Evolutionary conservation across 805 yeast species (phyloP).

Genomic region (Deakozyma indianensis): DNA sequence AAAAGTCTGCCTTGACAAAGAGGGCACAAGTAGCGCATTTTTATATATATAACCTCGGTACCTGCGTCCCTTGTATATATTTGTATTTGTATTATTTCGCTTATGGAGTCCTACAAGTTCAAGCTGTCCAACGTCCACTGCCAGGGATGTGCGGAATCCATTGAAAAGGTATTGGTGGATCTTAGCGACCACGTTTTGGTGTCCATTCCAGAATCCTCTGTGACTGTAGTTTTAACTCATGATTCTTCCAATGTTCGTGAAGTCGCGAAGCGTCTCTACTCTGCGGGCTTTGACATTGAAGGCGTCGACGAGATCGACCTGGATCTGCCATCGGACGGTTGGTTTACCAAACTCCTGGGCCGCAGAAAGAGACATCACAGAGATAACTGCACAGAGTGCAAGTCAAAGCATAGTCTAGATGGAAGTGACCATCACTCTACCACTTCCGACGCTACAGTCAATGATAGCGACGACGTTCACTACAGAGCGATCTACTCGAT

Average conservation of each 20-base stretch:
- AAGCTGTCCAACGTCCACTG: constrained; percentile 40
- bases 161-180: constrained; percentile 20
- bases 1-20: too few relatives aligned
- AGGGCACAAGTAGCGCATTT: too few relatives aligned
- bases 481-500: constrained; percentile 41
- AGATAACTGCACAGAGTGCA: constrained; percentile 1
- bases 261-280: constrained; percentile 9
- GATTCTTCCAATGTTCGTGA: constrained; percentile 8
- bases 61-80: too few relatives aligned
- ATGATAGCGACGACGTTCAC: constrained; percentile 16
- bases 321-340: background rate
- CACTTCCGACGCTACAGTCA: constrained; percentile 10
- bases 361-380: background rate
- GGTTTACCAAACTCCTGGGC: background rate
- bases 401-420: constrained; percentile 6
- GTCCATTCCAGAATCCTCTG: constrained; percentile 14
- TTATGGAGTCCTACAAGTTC: constrained; percentile 7
- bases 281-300: constrained; percentile 15
- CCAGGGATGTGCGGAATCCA: constrained; percentile 31
- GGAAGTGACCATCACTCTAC: constrained; percentile 11
- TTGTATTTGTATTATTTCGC: too few relatives aligned
- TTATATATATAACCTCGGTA: too few relatives aligned
- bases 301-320: constrained; percentile 6
- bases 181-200: constrained; percentile 12
- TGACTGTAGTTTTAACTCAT: constrained; percentile 15